Evolutionary conservation across 2,329 filamentous ascomycete species (phyloP).

Genomic region (Penicillium sp.): DNA sequence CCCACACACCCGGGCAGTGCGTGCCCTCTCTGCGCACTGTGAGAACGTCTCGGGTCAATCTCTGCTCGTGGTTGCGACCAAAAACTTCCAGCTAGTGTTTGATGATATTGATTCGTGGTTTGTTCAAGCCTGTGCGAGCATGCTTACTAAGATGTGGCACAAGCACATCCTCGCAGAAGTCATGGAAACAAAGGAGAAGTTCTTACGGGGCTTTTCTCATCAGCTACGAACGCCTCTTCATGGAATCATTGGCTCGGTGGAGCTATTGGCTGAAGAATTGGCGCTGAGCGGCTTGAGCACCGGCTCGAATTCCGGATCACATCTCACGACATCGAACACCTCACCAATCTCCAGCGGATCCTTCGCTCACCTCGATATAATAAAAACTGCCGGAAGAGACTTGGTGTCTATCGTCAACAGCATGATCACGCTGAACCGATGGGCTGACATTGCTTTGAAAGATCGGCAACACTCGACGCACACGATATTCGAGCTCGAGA

Average conservation of each 20-base stretch:
- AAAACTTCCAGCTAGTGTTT: slow-evolving; percentile 14
- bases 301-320: background rate
- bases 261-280: background rate
- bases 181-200: slow-evolving; percentile 16
- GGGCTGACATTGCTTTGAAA: slow-evolving; percentile 16
- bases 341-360: background rate
- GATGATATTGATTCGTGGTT: slow-evolving; percentile 18
- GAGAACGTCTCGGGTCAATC: slow-evolving; percentile 10
- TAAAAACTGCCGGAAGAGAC: slow-evolving; percentile 14
- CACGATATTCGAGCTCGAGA: slow-evolving; percentile 9
- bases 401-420: slow-evolving; percentile 12
- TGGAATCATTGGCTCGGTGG: slow-evolving; percentile 15
- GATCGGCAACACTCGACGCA: slow-evolving; percentile 10
- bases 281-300: background rate
- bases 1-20: background rate
- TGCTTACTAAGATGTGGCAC: slow-evolving; percentile 13
- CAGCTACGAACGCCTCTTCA: slow-evolving; percentile 15
- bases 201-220: slow-evolving; percentile 15
- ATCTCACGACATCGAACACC: background rate
- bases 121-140: slow-evolving; percentile 9
- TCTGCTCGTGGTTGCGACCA: slow-evolving; percentile 12
- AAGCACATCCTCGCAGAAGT: slow-evolving; percentile 8
- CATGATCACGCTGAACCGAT: slow-evolving; percentile 15
- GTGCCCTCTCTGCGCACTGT: slow-evolving; percentile 8
- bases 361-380: slow-evolving; percentile 11